phyloP scores from a whole-genome alignment of 805 yeast genomes.

The Ogataea angusta region DNA sequence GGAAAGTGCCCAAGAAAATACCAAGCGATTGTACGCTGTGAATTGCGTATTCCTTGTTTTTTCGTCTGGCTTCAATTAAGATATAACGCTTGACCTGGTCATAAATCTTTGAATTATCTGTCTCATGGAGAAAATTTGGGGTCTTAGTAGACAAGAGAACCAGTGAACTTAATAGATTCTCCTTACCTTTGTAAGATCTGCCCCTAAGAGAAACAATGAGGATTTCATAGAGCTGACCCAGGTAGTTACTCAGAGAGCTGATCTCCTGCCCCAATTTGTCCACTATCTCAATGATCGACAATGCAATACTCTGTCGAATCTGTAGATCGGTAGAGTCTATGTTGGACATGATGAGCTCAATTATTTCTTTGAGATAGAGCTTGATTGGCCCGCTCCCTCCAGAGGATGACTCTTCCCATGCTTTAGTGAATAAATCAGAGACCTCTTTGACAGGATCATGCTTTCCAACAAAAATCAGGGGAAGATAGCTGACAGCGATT shows the following conservation, averaged over 20 bases:
- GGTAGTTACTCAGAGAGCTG: conserved; percentile 15
- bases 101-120: conserved; percentile 31
- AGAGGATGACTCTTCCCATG: conserved; percentile 76
- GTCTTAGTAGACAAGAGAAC: conserved; percentile 54
- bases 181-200: conserved; percentile 88
- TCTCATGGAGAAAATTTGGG: conserved; percentile 30
- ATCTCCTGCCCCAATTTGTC: conserved; percentile 37
- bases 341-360: conserved; percentile 45
- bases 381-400: conserved; percentile 70
- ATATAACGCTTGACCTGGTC: conserved; percentile 43
- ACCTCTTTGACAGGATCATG: conserved; percentile 56
- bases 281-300: conserved; percentile 58
- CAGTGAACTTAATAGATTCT: conserved; percentile 65
- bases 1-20: conserved; percentile 35
- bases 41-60: conserved; percentile 61
- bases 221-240: conserved; percentile 44
- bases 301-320: conserved; percentile 68
- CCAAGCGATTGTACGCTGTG: conserved; percentile 54
- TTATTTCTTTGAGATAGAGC: conserved; percentile 68
- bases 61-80: conserved; percentile 59
- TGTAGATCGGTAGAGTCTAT: conserved; percentile 58
- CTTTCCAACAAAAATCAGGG: conserved; percentile 74
- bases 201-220: conserved; percentile 66
- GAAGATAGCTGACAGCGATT: conserved; percentile 64
- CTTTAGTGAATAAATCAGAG: conserved; percentile 48